Conservation (phyloP, 345 rosid species). For the Diplotaxis tenuifolia region DNA sequence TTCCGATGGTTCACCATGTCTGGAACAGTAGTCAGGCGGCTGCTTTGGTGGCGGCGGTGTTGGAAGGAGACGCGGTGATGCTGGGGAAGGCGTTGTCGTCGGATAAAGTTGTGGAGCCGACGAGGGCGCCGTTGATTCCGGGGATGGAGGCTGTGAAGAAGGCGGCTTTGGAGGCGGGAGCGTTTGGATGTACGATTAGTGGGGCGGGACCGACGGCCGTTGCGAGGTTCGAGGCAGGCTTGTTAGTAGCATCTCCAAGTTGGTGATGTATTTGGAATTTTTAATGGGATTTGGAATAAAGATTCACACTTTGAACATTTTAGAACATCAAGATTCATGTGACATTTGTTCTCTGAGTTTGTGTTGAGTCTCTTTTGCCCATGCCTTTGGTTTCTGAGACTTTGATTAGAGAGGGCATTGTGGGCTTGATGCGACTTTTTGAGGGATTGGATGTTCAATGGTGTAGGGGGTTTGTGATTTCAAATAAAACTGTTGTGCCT, state of each 20-base stretch:
- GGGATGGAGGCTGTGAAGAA: conserved; percentile 86
- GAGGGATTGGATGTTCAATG: not conserved
- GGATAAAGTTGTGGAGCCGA: conserved; percentile 85
- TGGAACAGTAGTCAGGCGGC: conserved; percentile 93
- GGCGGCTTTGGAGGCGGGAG: conserved; percentile 68
- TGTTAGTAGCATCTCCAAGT: conserved; percentile 45
- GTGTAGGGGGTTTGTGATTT: not conserved
- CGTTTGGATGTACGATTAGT: conserved; percentile 84
- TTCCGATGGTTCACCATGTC: conserved; percentile 74
- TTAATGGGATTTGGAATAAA: no score
- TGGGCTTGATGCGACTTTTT: not conserved
- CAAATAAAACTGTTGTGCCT: not conserved
- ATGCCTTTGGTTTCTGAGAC: not conserved
- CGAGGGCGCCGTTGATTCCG: conserved; percentile 78
- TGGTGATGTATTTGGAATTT: no score
- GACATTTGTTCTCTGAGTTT: no score
- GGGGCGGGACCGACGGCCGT: conserved; percentile 96
- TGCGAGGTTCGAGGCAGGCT: conserved; percentile 87
- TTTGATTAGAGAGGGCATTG: not conserved
- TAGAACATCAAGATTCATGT: not conserved
- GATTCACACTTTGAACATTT: not conserved
- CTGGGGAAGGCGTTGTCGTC: conserved; percentile 72
- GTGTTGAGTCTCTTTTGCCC: no score
- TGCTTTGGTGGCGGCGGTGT: conserved; percentile 68
- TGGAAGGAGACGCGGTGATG: conserved; percentile 61